Base-by-base conservation (phyloP, 805 yeast genomes). In the Kluyveromyces aestuarii region DNA sequence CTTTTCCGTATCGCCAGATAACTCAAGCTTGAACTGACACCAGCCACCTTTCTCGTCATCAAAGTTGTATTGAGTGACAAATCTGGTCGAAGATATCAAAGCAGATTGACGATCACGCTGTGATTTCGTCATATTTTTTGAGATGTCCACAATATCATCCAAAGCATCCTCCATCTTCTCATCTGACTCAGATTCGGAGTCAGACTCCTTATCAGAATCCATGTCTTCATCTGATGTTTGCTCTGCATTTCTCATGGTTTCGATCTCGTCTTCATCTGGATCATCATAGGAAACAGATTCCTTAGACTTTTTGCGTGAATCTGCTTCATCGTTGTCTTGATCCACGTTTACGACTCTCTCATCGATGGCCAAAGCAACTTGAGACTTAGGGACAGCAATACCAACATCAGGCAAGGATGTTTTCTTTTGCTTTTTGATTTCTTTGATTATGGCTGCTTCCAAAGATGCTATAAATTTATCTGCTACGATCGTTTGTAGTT, bases 181-280 rank as follows among this genome's bases (percentile, higher is more conserved):
- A 19, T 74, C 79, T 30, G 62, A 61, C 9, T 72, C 80, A 16
- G 70, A 68, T 27, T 71, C 81, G 8, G 66, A 61, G 37, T 60
- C 64, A 43, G 62, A 63, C 39, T 69, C 73, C 48, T 58, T 63
- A 47, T 66, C 69, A 40, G 71, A 71, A 41, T 65, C 72, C 8
- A 63, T 63, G 58, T 73, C 77, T 58, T 83, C 93, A 54, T 81
- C 88, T 50, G 82, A 81, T 39, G 90, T 80, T 58, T 83, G 79
- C 66, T 84, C 91, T 45, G 86, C 95, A 60, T 76, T 77, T 68
- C 82, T 82, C 90, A 87, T 86, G 46, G 87, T 86, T 64, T 88
- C 97, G 52, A 87, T 72, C 63, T 90, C 97, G 30, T 88, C 98
- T 53, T 90, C 97, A 69, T 90, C 98, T 35, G 96, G 96, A 14